Conservation (phyloP, 1,284 basidiomycete genomes). For the Papiliotrema fonsecae region DNA sequence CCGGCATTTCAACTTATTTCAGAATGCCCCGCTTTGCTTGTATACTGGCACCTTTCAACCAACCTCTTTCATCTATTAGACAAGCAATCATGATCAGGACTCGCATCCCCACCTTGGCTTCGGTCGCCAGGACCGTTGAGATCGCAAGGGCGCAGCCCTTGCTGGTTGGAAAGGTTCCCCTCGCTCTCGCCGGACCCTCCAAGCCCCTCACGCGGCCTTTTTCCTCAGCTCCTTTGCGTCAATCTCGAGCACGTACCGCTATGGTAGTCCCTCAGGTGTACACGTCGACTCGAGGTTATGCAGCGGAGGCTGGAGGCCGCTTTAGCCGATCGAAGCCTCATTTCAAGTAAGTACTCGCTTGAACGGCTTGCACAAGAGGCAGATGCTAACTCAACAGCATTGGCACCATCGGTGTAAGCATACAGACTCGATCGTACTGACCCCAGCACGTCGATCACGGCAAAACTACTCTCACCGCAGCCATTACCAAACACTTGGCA, state of each 20-base stretch:
- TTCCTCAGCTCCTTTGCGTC: slow-evolving; percentile 13
- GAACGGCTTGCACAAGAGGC: no score
- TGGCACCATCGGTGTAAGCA: slow-evolving; percentile 70
- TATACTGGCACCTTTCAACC: no score
- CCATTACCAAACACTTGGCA: slow-evolving; percentile 94
- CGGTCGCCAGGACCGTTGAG: slow-evolving; percentile 24
- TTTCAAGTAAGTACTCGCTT: slow-evolving; percentile 61
- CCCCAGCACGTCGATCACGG: slow-evolving; percentile 79
- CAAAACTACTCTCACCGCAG: slow-evolving; percentile 94
- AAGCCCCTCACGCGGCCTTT: slow-evolving; percentile 18
- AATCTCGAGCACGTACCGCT: slow-evolving; percentile 16
- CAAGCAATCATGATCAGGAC: slow-evolving; percentile 30
- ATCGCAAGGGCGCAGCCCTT: slow-evolving; percentile 15
- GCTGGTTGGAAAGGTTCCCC: not conserved
- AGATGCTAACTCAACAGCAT: no score
- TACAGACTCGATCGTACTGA: not conserved
- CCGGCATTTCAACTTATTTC: slow-evolving; percentile 1
- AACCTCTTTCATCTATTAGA: no score
- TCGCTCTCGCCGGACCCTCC: slow-evolving; percentile 33
- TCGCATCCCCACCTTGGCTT: slow-evolving; percentile 17
- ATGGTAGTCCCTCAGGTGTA: slow-evolving; percentile 12
- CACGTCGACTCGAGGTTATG: slow-evolving; percentile 43
- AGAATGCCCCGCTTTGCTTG: no score
- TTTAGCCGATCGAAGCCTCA: slow-evolving; percentile 86
- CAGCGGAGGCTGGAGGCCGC: slow-evolving; percentile 60